Evolutionary conservation across 2,329 filamentous ascomycete species (phyloP), one percentile per base, ranked within the genome.

Genomic region (Chalaropsis ovoidea): DNA sequence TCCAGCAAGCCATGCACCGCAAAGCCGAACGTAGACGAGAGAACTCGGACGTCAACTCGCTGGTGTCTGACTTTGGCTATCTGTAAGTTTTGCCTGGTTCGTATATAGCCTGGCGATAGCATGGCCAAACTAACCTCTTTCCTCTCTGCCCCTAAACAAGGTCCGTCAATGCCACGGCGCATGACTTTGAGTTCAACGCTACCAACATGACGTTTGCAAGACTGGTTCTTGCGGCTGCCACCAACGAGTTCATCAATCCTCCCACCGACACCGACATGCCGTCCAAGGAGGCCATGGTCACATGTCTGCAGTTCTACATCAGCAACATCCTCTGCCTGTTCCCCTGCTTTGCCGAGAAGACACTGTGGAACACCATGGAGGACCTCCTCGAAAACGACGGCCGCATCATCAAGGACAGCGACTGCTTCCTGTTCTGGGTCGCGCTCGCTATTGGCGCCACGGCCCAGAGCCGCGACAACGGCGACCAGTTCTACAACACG

Each of bases 31-130:
- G 81, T 66, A 82, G 78, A 70, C 80, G 83, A 54, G 93, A 96
- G 74, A 88, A 89, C 58, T 88, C 86, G 0, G 90, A 95, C 73
- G 90, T 96, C 64, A 93, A 96, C 75, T 87, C 94, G 64, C 79
- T 97, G 2, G 89, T 96, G 24, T 95, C 92, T 0, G 92, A 96
- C 72, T 96, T 97, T 79, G 92, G 92, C 64, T 93, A 90, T 72
- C 77, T 96, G 86, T 95, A 74, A 75, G 86, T 74, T 13, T 13
- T 49, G 10, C 45, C 24, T 31, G 15, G 7, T 10, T n/a, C 24
- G 4, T 58, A 10, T 58, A 10, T 35, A 58, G 52, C 24, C 52
- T n/a, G 19, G 17, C 15, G 27, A 58, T 35, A 31, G 6, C 15
- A 35, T 15, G 31, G 13, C 61, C 3, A 17, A 22, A 39, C 27